Base-by-base conservation (phyloP, 2,329 filamentous ascomycete genomes). In the Colletotrichum lentis region DNA sequence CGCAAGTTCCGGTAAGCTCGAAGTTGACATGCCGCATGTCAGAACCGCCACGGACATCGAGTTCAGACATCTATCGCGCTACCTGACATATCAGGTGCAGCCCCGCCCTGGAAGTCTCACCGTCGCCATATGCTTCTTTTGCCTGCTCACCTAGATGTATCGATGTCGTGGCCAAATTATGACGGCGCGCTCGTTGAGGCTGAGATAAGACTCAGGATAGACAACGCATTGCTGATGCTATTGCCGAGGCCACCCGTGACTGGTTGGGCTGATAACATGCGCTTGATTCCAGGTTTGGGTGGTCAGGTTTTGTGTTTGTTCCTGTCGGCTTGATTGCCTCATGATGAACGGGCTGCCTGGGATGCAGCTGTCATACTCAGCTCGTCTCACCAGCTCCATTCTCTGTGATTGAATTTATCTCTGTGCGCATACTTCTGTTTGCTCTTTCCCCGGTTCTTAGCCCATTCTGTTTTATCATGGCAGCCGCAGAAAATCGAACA, bases 131-230 rank as follows among this genome's bases (percentile, higher is more conserved):
- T 2, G 10, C 6, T 41, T 44, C 5, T 11, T 0, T 31, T 20
- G n/a, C 44, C n/a, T 7, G 16, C 3, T 11, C 4, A 18, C 37
- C 31, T 22, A 14, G 12, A 39, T n/a, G n/a, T 35, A 18, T 8
- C 22, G 41, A 37, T 52, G 22, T 49, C 54, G 55, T 60, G 55
- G 62, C 49, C 55, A 62, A 65, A 68, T 60, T 31, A 27, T 18
- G 27, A 20, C 1, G 5, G 18, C 22, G 5, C 8, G 12, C 41
- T 22, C 37, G 20, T 52, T 50, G 47, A 60, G 55, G 55, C 43
- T 68, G 55, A 60, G 54, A 68, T 65, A 52, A 68, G 61, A 61
- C 39, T 14, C 24, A 7, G 14, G 24, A 10, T 22, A 14, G 43
- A 59, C 49, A 55, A 7, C 62, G 16, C 43, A 64, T 16, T n/a